A percentile compares a stretch with the other conserved stretches of the same genome.
phyloP scores from a whole-genome alignment of 768 basidiomycete genomes.

The Pulveroboletus sp. region DNA sequence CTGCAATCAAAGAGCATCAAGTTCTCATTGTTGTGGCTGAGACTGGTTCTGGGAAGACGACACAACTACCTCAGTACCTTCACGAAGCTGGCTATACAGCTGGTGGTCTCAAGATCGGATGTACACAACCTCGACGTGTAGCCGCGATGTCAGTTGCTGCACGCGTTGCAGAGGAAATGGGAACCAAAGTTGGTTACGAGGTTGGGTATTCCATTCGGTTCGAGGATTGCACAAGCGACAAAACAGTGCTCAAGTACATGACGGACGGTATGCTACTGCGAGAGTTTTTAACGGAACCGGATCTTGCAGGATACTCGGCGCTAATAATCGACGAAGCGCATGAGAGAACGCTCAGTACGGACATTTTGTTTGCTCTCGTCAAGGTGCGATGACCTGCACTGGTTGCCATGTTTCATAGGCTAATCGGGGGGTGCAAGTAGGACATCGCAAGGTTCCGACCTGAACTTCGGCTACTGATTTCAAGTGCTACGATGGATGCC shows the following conservation, averaged over 20 bases:
- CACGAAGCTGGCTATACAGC: slow-evolving; percentile 96
- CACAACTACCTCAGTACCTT: slow-evolving; percentile 95
- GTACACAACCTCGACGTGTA: slow-evolving; percentile 97
- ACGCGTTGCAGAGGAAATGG: slow-evolving; percentile 99
- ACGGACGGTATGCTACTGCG: slow-evolving; percentile 98
- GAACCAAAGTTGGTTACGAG: slow-evolving; percentile 92
- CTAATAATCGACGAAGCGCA: slow-evolving; percentile 99
- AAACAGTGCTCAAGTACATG: slow-evolving; percentile 99
- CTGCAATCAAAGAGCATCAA: slow-evolving; percentile 86
- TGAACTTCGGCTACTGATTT: slow-evolving; percentile 88
- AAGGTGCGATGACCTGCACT: slow-evolving; percentile 64
- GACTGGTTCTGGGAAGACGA: slow-evolving; percentile 98
- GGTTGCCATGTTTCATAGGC: slow-evolving; percentile 14
- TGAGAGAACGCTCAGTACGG: slow-evolving; percentile 95
- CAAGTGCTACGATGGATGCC: slow-evolving; percentile 95
- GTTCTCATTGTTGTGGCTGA: slow-evolving; percentile 97
- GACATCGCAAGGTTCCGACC: slow-evolving; percentile 96
- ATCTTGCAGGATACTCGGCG: slow-evolving; percentile 89
- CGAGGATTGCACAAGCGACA: slow-evolving; percentile 99
- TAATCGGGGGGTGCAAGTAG: slow-evolving; percentile 37
- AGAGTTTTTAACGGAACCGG: slow-evolving; percentile 96
- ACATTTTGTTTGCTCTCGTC: slow-evolving; percentile 96
- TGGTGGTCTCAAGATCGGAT: slow-evolving; percentile 76
- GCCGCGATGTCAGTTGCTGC: slow-evolving; percentile 99
- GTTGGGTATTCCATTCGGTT: slow-evolving; percentile 99